Evolutionary conservation across 2,329 filamentous ascomycete genomes (phyloP).

Genomic region (Arachnomyces sp.): DNA sequence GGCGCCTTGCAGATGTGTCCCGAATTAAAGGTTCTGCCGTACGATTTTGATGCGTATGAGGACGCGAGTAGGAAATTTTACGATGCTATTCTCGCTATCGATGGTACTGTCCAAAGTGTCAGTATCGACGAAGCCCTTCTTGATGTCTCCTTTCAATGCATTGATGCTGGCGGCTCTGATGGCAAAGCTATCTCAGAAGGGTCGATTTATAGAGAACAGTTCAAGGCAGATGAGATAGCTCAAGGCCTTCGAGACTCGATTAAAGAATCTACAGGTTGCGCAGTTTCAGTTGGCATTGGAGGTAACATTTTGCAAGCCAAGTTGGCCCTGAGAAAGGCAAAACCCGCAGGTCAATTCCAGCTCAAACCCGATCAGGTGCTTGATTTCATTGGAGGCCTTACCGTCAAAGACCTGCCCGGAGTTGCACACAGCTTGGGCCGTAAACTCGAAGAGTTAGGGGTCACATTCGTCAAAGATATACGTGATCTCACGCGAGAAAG

Average conservation of each 20-base stretch:
- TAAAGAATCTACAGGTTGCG: slow-evolving; percentile 67
- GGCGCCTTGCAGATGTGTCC: slow-evolving; percentile 73
- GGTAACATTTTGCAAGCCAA: slow-evolving; percentile 86
- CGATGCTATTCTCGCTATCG: slow-evolving; percentile 67
- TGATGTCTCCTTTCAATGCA: slow-evolving; percentile 66
- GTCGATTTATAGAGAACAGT: slow-evolving; percentile 68
- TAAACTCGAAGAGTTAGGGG: slow-evolving; percentile 78
- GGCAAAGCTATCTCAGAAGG: slow-evolving; percentile 58
- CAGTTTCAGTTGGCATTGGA: slow-evolving; percentile 88
- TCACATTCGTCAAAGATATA: slow-evolving; percentile 76
- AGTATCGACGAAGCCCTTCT: slow-evolving; percentile 93
- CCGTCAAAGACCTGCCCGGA: slow-evolving; percentile 75
- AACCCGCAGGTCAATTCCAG: slow-evolving; percentile 87
- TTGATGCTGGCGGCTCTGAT: slow-evolving; percentile 57
- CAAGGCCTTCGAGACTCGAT: slow-evolving; percentile 58
- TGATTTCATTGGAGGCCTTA: slow-evolving; percentile 65
- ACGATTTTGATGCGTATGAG: slow-evolving; percentile 93
- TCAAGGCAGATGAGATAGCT: slow-evolving; percentile 65
- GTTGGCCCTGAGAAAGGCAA: slow-evolving; percentile 80
- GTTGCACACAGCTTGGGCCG: slow-evolving; percentile 85
- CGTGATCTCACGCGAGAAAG: slow-evolving; percentile 67
- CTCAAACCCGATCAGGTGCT: slow-evolving; percentile 73
- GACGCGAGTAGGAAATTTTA: slow-evolving; percentile 85
- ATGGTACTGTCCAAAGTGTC: slow-evolving; percentile 84
- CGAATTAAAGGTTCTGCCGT: slow-evolving; percentile 79